Base-by-base conservation (phyloP, 108 stramenopile genomes). In the Nitzschia sp. region DNA sequence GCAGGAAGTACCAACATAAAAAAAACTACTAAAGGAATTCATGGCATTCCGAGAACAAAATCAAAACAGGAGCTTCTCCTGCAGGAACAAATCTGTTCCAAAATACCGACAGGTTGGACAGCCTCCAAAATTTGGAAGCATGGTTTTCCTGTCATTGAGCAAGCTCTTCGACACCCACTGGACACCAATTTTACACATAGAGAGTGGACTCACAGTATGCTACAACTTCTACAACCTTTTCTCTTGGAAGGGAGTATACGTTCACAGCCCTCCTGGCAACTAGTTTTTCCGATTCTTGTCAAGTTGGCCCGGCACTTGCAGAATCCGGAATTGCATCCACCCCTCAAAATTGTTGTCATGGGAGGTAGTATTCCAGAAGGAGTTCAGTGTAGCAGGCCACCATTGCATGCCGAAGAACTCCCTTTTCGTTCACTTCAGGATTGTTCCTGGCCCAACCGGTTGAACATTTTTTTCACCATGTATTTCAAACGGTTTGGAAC, bases 311-410 rank as follows among this genome's bases (percentile, higher is more conserved):
- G 7, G 8, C 53, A 54, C 24, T 40, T 67, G 34, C 1, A 38
- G 8, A 2, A 52, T n/a, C 64, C 22, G 5, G 7, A 51, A 12
- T 14, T 39, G 0, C 41, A 53, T 9, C 34, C 52, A 8, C 53
- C 38, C 2, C 58, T 85, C 14, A 77, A 85, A 62, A 53, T 85
- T 19, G n/a, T 85, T 6, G 76, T 85, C 53, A 70, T 85, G 63
- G 84, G 84, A 22, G 84, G 84, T 41, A 80, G 79, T 25, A 76
- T 85, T 38, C 71, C 76, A n/a, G 70, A 77, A 78, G 84, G 84
- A n/a, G 72, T 73, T 0, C 79, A 79, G 0, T 80, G 84, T 57
- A 61, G 76, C 55, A 19, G 41, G 6, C 51, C 66, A 1, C 66
- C 66, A 9, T 41, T 42, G 9, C 66, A 19, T n/a, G 21, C 26